Base-by-base conservation (phyloP, 306 rosid species). In the Rosa persica region DNA sequence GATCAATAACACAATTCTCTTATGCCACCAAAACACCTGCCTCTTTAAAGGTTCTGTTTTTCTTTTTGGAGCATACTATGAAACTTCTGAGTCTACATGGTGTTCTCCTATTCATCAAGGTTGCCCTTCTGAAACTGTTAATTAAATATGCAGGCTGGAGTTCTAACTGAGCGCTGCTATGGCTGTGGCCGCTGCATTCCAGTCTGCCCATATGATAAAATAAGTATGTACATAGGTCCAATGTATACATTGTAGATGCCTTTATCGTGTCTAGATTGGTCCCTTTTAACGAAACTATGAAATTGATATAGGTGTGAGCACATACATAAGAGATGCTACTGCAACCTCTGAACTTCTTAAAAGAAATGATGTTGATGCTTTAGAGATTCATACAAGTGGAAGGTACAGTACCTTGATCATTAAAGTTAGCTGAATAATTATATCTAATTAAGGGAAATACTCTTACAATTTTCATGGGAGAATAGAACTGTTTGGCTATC, bases 181-280 rank as follows among this genome's bases (percentile, higher is more conserved):
- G 98, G 98, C 38, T 94, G 98, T 75, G 97, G 98, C 38, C 97
- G 96, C 43, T 94, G 98, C 88, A 82, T 87, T 79, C 98, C 98
- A n/a, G 85, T 92, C 75, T 94, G 98, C 81, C 98, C 98, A 57
- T 94, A 88, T 16, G 97, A 94, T 78, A 87, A 90, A 86, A 94
- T 94, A 87, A 94, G 98, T 94, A 76, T 4, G 85, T 72, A 22
- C 47, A 48, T 71, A 76, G n/a, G n/a, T n/a, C n/a, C n/a, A n/a
- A n/a, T 75, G 49, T 48, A 10, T 43, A 38, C 16, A 10, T 39
- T 49, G 25, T 61, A 42, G 54, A 47, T 78, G 12, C 73, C 65
- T 57, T 57, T 73, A 68, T 72, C 39, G 49, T 67, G 5, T 81
- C 36, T 42, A 9, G 40, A 20, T 55, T 72, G 60, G 42, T 5